phyloP scores from a whole-genome alignment of 140 eudicot species.

The Flaveria floridana region DNA sequence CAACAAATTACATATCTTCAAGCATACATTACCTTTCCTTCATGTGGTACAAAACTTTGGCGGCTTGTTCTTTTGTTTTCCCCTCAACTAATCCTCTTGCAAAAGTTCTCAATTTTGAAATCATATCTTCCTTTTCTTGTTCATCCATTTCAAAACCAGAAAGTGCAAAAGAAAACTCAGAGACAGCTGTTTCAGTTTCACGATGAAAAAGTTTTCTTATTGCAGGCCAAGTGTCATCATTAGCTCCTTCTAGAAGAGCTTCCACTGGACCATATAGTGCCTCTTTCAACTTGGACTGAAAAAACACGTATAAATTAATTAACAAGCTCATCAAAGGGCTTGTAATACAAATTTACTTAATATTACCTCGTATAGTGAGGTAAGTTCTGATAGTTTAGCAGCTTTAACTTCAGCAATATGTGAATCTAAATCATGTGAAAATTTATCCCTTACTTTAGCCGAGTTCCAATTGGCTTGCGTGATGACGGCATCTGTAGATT shows the following conservation, averaged over 20 bases:
- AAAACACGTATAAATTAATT: background rate
- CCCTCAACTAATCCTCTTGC: constrained; percentile 77
- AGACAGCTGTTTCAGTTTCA: constrained; percentile 62
- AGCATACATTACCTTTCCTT: constrained; percentile 65
- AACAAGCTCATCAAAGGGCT: background rate
- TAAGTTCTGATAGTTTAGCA: constrained; percentile 61
- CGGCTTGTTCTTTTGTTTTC: constrained; percentile 79
- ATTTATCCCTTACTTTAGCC: constrained; percentile 55
- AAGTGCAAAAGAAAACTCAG: constrained; percentile 67
- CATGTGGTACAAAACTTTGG: constrained; percentile 68
- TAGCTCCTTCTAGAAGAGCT: constrained; percentile 69
- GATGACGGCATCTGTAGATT: constrained; percentile 56
- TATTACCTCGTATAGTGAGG: constrained; percentile 66
- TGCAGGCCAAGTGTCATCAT: constrained; percentile 85
- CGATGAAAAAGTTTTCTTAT: constrained; percentile 67
- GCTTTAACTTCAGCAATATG: constrained; percentile 56
- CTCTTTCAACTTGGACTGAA: constrained; percentile 68
- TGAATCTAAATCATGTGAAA: constrained; percentile 59
- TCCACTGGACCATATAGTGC: constrained; percentile 72
- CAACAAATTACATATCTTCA: background rate
- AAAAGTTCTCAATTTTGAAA: constrained; percentile 47
- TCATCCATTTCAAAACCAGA: constrained; percentile 74
- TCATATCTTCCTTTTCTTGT: constrained; percentile 54
- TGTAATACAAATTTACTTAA: background rate
- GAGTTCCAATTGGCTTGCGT: constrained; percentile 77